Percentiles rank a stretch among this genome's conserved stretches.
Conservation (phyloP, 2,329 filamentous ascomycete genomes). For the Alternaria gansuensis region DNA sequence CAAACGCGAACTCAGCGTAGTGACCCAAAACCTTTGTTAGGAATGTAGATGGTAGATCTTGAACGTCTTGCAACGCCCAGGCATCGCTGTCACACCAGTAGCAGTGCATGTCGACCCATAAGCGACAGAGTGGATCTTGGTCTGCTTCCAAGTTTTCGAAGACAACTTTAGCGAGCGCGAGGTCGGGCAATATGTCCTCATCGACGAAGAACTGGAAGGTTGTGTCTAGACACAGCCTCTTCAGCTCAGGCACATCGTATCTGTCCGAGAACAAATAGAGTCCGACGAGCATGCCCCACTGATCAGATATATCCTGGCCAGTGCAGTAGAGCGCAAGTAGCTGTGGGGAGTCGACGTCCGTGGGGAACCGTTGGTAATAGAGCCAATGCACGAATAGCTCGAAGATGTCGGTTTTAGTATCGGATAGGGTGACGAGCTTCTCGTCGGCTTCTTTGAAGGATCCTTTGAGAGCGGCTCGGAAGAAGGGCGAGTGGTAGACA, state of each 20-base stretch:
- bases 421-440: neutral
- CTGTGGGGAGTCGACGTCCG: neutral
- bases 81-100: neutral
- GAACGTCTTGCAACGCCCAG: neutral
- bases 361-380: neutral
- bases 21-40: neutral
- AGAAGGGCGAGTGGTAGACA: neutral
- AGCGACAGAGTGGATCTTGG: neutral
- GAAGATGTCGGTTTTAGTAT: neutral
- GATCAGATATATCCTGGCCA: neutral
- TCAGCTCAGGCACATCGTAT: neutral
- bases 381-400: neutral
- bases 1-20: accelerated
- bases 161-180: too few species aligned
- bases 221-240: neutral
- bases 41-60: neutral
- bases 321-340: neutral
- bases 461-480: neutral
- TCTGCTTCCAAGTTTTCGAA: neutral
- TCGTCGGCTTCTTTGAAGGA: neutral
- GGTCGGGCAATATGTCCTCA: neutral
- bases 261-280: neutral
- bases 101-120: neutral
- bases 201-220: neutral
- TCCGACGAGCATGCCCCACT: neutral